These are phyloP conservation scores for Pseudonitzschia multistriata DNA, from an alignment of 108 stramenopile species.

Conservation along the genomic window DNA sequence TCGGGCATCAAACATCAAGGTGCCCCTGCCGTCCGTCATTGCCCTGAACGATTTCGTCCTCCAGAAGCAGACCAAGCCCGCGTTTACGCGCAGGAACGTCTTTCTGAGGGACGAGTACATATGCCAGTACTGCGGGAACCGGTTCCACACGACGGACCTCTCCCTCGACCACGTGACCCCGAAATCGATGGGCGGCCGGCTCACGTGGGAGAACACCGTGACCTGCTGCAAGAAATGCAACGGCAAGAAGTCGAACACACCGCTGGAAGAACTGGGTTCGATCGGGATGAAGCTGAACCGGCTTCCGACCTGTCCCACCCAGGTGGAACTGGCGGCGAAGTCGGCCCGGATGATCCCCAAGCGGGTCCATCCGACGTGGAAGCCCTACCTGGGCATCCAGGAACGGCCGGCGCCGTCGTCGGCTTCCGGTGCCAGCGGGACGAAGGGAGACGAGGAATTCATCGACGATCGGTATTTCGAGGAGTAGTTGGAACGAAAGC, in stretches of 20 bases:
- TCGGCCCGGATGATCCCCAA: constrained; percentile 74
- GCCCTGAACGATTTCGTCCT: constrained; percentile 75
- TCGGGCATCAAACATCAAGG: constrained; percentile 67
- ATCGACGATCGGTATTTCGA: constrained; percentile 39
- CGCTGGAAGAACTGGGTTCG: constrained; percentile 35
- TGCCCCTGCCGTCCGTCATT: constrained; percentile 78
- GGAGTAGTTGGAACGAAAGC: not conserved
- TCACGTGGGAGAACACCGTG: constrained; percentile 82
- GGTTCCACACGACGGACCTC: constrained; percentile 69
- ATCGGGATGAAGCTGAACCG: constrained; percentile 68
- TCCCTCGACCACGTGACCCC: constrained; percentile 82
- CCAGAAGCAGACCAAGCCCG: constrained; percentile 43
- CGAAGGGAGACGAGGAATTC: constrained; percentile 32
- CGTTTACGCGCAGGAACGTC: constrained; percentile 84
- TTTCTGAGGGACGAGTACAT: constrained; percentile 83
- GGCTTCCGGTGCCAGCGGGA: not conserved
- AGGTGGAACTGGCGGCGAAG: constrained; percentile 58
- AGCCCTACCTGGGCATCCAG: constrained; percentile 60
- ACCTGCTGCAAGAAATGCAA: constrained; percentile 79
- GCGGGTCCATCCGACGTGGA: constrained; percentile 78
- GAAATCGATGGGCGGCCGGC: constrained; percentile 60
- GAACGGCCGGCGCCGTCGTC: constrained; percentile 4
- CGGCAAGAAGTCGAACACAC: constrained; percentile 70
- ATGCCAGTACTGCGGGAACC: constrained; percentile 77
- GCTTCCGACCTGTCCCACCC: constrained; percentile 52